A percentile compares a stretch with the other conserved stretches of the same genome.
These are phyloP conservation scores for Marasmius sp. DNA, from an alignment of 1,284 basidiomycete species.

Conservation along the genomic window DNA sequence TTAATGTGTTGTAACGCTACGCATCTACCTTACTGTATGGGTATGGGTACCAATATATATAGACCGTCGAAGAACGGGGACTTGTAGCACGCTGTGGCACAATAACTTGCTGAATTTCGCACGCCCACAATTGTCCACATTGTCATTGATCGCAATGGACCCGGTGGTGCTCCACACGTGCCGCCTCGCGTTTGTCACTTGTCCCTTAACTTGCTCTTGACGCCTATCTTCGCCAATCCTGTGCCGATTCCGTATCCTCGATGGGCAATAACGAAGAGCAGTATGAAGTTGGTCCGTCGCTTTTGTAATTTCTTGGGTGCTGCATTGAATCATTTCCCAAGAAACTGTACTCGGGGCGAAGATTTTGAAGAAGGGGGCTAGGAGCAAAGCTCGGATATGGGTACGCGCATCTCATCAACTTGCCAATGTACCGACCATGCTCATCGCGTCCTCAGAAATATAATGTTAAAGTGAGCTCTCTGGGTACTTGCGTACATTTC, in stretches of 20 bases:
- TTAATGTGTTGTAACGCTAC: neutral
- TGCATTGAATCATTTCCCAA: constrained; percentile 22
- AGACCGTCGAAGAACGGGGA: no score
- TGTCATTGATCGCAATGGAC: no score
- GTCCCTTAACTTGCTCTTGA: no score
- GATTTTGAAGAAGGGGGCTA: constrained; percentile 38
- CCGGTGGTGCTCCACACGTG: no score
- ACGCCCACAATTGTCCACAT: no score
- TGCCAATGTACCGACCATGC: neutral
- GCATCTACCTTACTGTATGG: neutral
- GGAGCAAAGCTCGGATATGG: constrained; percentile 43
- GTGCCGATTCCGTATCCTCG: neutral
- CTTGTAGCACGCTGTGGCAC: no score
- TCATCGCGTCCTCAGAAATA: constrained; percentile 44
- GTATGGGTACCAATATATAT: no score
- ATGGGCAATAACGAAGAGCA: constrained; percentile 40
- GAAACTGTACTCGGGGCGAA: constrained; percentile 55
- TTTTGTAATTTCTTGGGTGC: neutral
- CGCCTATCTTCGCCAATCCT: no score
- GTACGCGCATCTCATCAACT: constrained; percentile 27
- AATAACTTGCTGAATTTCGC: no score
- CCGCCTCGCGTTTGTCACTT: no score
- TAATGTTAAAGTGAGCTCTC: constrained; percentile 54
- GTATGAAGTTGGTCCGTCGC: constrained; percentile 69
- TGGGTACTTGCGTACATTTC: neutral